Conservation (phyloP, 768 basidiomycete species). For the Leccinum olivaceopallidum region DNA sequence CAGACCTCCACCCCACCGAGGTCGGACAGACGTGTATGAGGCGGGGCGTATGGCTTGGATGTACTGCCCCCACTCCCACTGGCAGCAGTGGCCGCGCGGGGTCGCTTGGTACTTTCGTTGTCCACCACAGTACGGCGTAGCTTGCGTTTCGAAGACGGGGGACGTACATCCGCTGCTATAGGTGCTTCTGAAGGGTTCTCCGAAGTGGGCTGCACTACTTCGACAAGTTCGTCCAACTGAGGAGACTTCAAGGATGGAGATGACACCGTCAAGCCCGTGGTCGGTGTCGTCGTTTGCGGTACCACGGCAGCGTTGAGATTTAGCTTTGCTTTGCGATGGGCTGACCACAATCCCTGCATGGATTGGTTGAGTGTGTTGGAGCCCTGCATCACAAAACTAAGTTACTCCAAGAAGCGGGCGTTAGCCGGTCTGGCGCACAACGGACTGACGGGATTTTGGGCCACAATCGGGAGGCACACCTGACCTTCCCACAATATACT, state of each 20-base stretch:
- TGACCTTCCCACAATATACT: too few relatives aligned
- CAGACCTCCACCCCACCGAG: slow-evolving; percentile 86
- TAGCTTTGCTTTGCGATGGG: slow-evolving; percentile 60
- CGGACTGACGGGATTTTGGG: too few relatives aligned
- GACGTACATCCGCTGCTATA: slow-evolving; percentile 7
- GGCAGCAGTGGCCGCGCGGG: slow-evolving; percentile 37
- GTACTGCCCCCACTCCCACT: slow-evolving; percentile 17
- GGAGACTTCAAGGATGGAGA: not conserved
- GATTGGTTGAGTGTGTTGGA: slow-evolving; percentile 75
- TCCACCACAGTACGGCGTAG: slow-evolving; percentile 47
- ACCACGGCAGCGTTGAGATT: slow-evolving; percentile 55
- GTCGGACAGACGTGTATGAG: slow-evolving; percentile 74
- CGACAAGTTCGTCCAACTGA: not conserved
- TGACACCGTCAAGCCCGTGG: not conserved
- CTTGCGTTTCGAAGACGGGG: slow-evolving; percentile 59
- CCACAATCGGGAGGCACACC: too few relatives aligned
- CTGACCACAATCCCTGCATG: slow-evolving; percentile 79
- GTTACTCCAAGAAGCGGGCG: not conserved
- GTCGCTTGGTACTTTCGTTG: slow-evolving; percentile 56
- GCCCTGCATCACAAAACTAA: slow-evolving; percentile 42
- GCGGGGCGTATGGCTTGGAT: slow-evolving; percentile 56
- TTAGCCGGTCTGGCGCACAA: too few relatives aligned
- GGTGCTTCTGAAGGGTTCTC: not conserved
- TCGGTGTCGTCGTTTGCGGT: not conserved
- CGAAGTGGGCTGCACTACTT: not conserved